A percentile compares a stretch with the other conserved stretches of the same genome.
These are phyloP conservation scores for Aspergillus panamensis DNA, from an alignment of 495 filamentous ascomycete species.

Conservation along the genomic window DNA sequence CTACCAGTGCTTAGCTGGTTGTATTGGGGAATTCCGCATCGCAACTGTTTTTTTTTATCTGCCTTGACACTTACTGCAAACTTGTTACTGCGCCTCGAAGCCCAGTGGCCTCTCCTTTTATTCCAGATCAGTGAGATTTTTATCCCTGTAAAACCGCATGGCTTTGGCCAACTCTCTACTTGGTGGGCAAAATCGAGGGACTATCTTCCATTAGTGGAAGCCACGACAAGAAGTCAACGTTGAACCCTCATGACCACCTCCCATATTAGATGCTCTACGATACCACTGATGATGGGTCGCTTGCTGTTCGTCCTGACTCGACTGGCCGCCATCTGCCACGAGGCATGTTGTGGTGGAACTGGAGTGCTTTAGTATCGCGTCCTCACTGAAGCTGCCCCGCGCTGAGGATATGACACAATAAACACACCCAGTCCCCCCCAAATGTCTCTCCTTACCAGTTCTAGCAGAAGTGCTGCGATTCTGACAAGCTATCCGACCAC, in stretches of 20 bases:
- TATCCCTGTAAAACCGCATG: slow-evolving; percentile 11
- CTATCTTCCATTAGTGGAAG: slow-evolving; percentile 3
- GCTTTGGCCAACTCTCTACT: not conserved
- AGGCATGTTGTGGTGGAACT: not conserved
- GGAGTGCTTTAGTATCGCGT: not conserved
- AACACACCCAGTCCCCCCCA: not conserved
- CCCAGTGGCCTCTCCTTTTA: slow-evolving; percentile 12
- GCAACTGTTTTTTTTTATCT: slow-evolving; percentile 4
- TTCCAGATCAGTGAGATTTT: slow-evolving; percentile 7
- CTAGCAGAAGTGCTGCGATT: not conserved
- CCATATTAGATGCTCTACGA: not conserved
- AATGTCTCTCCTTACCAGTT: not conserved
- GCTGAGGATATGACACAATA: not conserved
- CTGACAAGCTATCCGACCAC: not conserved
- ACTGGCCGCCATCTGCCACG: not conserved
- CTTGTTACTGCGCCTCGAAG: slow-evolving; percentile 2
- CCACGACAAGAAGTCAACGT: not conserved
- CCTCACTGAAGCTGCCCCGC: not conserved
- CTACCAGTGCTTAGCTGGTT: not conserved
- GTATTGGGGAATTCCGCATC: not conserved
- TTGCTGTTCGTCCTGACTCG: not conserved
- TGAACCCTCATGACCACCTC: not conserved
- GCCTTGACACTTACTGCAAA: not conserved
- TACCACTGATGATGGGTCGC: not conserved
- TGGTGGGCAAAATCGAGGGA: not conserved